Conservation (phyloP, 768 basidiomycete species). For the Pisolithus sp. region DNA sequence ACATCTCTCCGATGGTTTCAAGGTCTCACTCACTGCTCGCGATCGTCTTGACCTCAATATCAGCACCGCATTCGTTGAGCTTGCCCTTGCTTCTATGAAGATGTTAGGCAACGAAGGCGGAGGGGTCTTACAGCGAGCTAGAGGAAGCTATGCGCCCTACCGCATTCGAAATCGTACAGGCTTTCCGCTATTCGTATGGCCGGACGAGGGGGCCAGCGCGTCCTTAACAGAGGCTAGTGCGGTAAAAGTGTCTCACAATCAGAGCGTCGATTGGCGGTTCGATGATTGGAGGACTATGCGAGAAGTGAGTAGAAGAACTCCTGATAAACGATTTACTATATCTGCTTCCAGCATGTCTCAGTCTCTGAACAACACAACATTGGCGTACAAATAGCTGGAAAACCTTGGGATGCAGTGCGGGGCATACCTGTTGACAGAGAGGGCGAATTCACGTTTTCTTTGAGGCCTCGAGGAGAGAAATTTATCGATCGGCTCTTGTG, state of each 20-base stretch:
- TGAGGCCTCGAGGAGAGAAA: constrained; percentile 75
- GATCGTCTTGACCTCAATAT: constrained; percentile 89
- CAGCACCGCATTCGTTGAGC: constrained; percentile 84
- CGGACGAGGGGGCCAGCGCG: constrained; percentile 58
- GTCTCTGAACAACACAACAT: constrained; percentile 75
- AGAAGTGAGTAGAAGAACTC: constrained; percentile 50
- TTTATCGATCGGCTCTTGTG: constrained; percentile 78
- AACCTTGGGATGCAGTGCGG: constrained; percentile 83
- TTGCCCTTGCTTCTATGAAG: constrained; percentile 66
- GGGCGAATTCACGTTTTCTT: constrained; percentile 81
- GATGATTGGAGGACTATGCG: constrained; percentile 93
- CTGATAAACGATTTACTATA: background rate
- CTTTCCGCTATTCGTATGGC: constrained; percentile 77
- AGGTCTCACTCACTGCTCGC: constrained; percentile 59
- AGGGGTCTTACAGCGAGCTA: constrained; percentile 61
- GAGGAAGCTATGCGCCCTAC: constrained; percentile 92
- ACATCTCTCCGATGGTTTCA: constrained; percentile 42
- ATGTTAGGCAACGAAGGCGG: constrained; percentile 74
- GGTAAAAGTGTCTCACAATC: constrained; percentile 63
- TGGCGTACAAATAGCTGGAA: constrained; percentile 76
- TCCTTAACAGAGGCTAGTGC: constrained; percentile 42
- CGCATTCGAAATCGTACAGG: constrained; percentile 89
- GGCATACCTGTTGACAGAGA: constrained; percentile 90
- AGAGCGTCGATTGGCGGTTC: constrained; percentile 90
- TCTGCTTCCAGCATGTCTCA: constrained; percentile 32